Evolutionary conservation across 495 filamentous ascomycete genomes (phyloP).

Genomic region (Podospora tetraspora): DNA sequence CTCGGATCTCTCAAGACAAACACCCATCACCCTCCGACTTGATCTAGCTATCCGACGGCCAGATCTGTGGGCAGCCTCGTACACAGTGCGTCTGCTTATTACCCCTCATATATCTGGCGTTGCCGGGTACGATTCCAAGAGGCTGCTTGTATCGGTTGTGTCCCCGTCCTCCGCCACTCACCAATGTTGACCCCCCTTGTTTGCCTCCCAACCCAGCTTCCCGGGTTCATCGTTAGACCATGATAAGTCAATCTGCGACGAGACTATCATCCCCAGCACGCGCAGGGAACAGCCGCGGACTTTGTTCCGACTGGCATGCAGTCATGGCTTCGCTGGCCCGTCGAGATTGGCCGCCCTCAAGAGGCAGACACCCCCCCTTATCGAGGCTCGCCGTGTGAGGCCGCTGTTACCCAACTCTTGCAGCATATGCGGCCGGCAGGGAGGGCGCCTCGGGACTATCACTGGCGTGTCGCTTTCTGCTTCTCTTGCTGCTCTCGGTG

Average conservation of each 20-base stretch:
- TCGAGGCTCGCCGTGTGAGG: not conserved
- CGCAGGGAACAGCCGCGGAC: not conserved
- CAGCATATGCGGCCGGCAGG: not conserved
- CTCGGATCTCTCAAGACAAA: not conserved
- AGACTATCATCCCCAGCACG: not conserved
- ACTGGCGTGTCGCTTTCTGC: constrained; percentile 4
- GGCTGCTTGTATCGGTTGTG: not conserved
- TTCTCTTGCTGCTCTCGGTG: constrained; percentile 2
- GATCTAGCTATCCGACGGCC: not conserved
- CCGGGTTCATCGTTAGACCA: not conserved
- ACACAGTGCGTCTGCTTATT: not conserved
- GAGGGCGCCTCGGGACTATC: not conserved
- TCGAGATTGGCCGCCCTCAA: not conserved
- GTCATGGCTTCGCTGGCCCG: not conserved
- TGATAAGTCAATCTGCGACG: not conserved
- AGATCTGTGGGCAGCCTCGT: not conserved
- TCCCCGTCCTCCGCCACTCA: not conserved
- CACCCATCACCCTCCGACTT: not conserved
- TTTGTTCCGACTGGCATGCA: not conserved
- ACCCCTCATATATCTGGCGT: not conserved
- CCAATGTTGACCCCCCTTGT: not conserved
- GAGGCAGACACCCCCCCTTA: not conserved
- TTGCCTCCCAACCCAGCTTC: not conserved
- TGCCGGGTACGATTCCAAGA: not conserved
- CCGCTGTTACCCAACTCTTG: constrained; percentile 2